These are phyloP conservation scores for Amylostereum chailletii DNA, from an alignment of 1,284 basidiomycete genomes.

Conservation along the genomic window DNA sequence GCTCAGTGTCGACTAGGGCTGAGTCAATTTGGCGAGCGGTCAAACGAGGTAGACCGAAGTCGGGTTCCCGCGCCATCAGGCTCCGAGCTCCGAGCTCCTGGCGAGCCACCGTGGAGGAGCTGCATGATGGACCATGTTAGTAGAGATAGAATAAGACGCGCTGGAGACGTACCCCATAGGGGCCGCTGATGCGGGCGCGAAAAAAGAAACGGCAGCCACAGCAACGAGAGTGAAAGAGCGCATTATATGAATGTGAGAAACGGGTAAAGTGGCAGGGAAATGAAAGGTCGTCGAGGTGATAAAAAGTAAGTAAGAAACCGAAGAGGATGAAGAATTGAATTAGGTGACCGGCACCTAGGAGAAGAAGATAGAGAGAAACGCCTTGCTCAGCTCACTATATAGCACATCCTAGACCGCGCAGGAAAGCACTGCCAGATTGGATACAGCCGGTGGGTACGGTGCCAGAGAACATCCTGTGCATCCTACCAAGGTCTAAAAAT, in stretches of 20 bases:
- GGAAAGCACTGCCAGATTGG: too few species aligned
- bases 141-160: background rate
- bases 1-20: too few species aligned
- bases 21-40: too few species aligned
- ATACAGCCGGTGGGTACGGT: too few species aligned
- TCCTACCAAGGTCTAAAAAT: too few species aligned
- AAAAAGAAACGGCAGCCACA: background rate
- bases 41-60: background rate
- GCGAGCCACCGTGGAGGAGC: background rate
- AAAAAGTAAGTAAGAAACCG: background rate
- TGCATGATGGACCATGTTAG: background rate
- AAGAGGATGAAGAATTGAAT: background rate
- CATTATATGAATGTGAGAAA: background rate
- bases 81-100: background rate
- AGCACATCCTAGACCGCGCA: too few species aligned
- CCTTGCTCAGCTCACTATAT: too few species aligned
- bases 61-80: background rate
- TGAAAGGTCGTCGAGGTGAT: background rate
- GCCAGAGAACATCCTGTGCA: too few species aligned
- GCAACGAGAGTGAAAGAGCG: background rate
- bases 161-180: background rate
- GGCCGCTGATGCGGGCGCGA: background rate
- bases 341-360: background rate
- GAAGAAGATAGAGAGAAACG: background rate
- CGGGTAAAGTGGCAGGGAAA: background rate